Base-by-base conservation (phyloP, 2,329 filamentous ascomycete species). In the Thelonectria discophora region DNA sequence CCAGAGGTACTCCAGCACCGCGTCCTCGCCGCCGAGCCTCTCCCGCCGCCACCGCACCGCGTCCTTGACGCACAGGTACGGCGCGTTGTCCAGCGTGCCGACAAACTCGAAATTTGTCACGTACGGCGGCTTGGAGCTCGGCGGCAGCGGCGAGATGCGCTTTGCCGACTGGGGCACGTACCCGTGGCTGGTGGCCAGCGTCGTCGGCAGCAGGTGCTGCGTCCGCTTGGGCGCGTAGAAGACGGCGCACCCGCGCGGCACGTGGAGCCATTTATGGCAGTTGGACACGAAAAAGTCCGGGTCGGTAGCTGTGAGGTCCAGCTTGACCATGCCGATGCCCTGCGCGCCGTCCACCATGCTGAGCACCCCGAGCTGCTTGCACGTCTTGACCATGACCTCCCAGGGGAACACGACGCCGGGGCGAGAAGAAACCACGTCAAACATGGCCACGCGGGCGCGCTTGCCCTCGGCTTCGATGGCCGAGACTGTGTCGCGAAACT, bases 261-360 rank as follows among this genome's bases (percentile, higher is more conserved):
- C 86, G 72, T 87, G 89, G 8, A 97, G 86, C 94, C 94, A 98
- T 80, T 97, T 97, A 80, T 97, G 92, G 69, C 88, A 92, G 75
- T 97, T 97, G 57, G 84, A 90, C 13, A 94, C 85, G 72, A 96
- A 92, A 78, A 97, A 97, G 76, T 97, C 94, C 0, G 93, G 89
- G 64, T 93, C 86, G 3, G 93, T 78, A 4, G 78, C 75, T 0
- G 73, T 65, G 13, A 97, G 77, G 75, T 96, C 86, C 8, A 97
- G 76, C 1, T 84, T 81, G 8, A 97, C 83, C 76, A 95, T 90
- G 2, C 94, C 94, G 21, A 97, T 79, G 1, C 90, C 90, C 76
- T 98, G 94, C 0, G 94, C 94, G 15, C 87, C 94, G 74, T 98
- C 94, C 39, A 97, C 81, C 18, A 92, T 80, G 69, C 90, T 93